These are phyloP conservation scores for Tuber brumale DNA, from an alignment of 495 filamentous ascomycete genomes.

Conservation along the genomic window DNA sequence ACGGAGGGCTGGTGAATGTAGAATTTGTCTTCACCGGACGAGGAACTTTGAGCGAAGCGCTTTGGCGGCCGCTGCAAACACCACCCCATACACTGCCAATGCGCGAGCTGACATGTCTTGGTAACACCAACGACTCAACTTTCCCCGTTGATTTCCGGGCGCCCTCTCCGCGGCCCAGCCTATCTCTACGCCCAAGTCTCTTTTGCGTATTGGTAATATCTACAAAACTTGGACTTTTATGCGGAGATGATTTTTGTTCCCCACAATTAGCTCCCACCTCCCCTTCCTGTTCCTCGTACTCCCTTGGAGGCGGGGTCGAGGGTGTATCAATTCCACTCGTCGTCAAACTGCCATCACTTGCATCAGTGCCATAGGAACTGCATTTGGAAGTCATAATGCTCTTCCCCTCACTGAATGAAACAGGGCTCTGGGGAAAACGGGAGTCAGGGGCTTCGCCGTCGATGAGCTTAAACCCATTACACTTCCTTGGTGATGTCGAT, in stretches of 20 bases:
- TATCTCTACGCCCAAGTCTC: not conserved
- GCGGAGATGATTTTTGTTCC: not conserved
- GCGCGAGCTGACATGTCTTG: not conserved
- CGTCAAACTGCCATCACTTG: not conserved
- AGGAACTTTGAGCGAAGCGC: not conserved
- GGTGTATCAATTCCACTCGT: not conserved
- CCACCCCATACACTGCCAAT: not conserved
- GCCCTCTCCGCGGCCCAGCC: not conserved
- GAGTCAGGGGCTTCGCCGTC: slow-evolving; percentile 5
- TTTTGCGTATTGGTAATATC: not conserved
- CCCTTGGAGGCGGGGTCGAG: not conserved
- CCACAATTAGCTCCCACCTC: not conserved
- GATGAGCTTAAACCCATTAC: slow-evolving; percentile 13
- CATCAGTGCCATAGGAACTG: slow-evolving; percentile 1
- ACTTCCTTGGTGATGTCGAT: slow-evolving; percentile 25
- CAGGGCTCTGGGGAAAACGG: not conserved
- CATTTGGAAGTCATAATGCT: not conserved
- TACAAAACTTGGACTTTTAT: not conserved
- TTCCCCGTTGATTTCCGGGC: not conserved
- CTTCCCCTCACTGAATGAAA: not conserved
- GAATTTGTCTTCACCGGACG: not conserved
- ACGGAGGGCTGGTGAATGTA: not conserved
- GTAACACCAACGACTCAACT: not conserved
- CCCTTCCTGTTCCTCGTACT: not conserved
- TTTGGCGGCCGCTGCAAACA: not conserved